phyloP scores from a whole-genome alignment of 2,329 filamentous ascomycete species.

The Verticillium nonalfalfae region DNA sequence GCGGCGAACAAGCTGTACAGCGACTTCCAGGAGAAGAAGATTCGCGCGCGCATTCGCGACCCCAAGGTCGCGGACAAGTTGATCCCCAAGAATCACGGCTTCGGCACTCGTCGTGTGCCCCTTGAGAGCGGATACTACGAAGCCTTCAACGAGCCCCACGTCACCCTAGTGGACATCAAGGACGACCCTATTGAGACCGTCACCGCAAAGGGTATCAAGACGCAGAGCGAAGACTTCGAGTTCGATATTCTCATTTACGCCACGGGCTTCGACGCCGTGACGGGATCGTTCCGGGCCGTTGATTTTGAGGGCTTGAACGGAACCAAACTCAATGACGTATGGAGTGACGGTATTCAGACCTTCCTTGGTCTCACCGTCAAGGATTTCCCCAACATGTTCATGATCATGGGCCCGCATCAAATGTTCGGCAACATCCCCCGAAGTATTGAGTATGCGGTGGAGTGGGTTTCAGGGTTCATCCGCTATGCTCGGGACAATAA shows the following conservation, averaged over 20 bases:
- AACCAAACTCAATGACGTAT: slow-evolving; percentile 1
- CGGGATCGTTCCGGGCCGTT: slow-evolving; percentile 20
- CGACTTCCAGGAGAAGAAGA: slow-evolving; percentile 25
- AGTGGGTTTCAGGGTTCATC: slow-evolving; percentile 28
- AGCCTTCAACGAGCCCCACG: slow-evolving; percentile 37
- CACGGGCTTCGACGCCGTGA: slow-evolving; percentile 27
- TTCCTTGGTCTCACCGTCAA: slow-evolving; percentile 34
- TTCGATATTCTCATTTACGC: slow-evolving; percentile 32
- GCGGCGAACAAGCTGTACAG: slow-evolving; percentile 19
- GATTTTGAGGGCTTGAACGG: slow-evolving; percentile 23
- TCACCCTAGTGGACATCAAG: slow-evolving; percentile 38
- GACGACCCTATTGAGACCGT: slow-evolving; percentile 31
- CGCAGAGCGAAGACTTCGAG: slow-evolving; percentile 19
- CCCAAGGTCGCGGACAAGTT: slow-evolving; percentile 25
- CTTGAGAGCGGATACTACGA: slow-evolving; percentile 45
- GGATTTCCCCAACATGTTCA: slow-evolving; percentile 41
- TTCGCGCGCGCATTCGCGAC: slow-evolving; percentile 25
- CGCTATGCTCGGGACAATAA: slow-evolving; percentile 21
- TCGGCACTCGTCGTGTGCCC: slow-evolving; percentile 23
- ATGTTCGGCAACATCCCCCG: slow-evolving; percentile 35
- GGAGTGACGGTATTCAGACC: slow-evolving; percentile 24
- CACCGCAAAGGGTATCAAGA: slow-evolving; percentile 25
- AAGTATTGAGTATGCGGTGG: slow-evolving; percentile 33
- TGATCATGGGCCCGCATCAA: slow-evolving; percentile 36
- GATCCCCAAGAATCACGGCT: slow-evolving; percentile 20